Conservation (phyloP, 177 flowering plant species). For the Telopea speciosissima region DNA sequence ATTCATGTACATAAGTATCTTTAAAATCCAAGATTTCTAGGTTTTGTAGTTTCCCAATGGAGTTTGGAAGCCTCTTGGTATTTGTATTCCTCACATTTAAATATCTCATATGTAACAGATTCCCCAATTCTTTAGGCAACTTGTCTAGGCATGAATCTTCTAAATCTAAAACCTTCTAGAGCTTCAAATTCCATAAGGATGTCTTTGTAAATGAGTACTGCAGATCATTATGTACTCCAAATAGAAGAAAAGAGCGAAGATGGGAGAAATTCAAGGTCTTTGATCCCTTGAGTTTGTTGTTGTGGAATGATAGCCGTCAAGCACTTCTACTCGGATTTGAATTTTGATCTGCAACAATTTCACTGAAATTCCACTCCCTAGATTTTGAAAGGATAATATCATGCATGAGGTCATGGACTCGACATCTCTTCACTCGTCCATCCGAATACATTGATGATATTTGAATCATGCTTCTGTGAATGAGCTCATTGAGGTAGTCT, state of each 20-base stretch:
- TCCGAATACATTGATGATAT: not conserved
- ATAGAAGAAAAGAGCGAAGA: conserved; percentile 1
- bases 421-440: conserved; percentile 5
- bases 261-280: not conserved
- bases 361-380: conserved; percentile 8
- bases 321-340: not conserved
- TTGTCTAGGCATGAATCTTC: conserved; percentile 1
- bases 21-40: conserved; percentile 13
- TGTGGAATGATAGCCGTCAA: conserved; percentile 12
- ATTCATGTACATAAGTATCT: not conserved
- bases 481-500: conserved; percentile 15
- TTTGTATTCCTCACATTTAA: conserved; percentile 12
- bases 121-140: conserved; percentile 10
- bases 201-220: no score
- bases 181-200: not conserved
- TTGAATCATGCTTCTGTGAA: conserved; percentile 18
- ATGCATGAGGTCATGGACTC: conserved; percentile 14
- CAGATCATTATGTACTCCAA: not conserved
- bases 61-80: conserved; percentile 12
- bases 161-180: conserved; percentile 11
- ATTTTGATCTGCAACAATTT: not conserved
- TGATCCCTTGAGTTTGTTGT: not conserved
- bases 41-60: conserved; percentile 12
- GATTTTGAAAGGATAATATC: conserved; percentile 11
- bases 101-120: conserved; percentile 13